Conservation (phyloP, 352 stramenopile species). For the Pythium volutum region DNA sequence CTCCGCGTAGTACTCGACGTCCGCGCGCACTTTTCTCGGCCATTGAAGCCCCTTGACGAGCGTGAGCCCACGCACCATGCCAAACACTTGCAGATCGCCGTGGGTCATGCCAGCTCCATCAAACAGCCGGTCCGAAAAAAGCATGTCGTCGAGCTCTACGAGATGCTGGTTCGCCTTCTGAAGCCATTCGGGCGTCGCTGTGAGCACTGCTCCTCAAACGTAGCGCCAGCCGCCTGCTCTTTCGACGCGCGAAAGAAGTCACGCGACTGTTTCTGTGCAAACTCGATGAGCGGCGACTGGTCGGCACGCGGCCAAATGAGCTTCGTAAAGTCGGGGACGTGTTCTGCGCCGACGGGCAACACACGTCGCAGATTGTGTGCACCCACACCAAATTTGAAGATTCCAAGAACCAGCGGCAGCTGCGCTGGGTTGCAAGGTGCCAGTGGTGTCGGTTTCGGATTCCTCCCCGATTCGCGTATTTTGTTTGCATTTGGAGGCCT, state of each 20-base stretch:
- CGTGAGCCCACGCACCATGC: conserved; percentile 41
- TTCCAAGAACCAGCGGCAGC: too few relatives aligned
- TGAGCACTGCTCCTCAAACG: conserved; percentile 33
- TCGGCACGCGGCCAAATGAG: conserved; percentile 47
- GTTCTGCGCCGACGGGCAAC: too few relatives aligned
- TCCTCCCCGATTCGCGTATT: too few relatives aligned
- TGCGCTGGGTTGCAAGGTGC: too few relatives aligned
- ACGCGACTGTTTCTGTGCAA: conserved; percentile 38
- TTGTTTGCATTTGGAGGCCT: too few relatives aligned
- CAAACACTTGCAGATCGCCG: conserved; percentile 56
- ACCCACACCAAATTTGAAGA: too few relatives aligned
- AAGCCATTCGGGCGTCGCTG: conserved; percentile 29
- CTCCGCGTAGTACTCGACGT: conserved; percentile 46
- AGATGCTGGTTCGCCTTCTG: conserved; percentile 40
- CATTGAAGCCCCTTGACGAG: conserved; percentile 51
- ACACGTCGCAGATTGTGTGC: too few relatives aligned
- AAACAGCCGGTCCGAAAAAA: conserved; percentile 39
- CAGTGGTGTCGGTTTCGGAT: too few relatives aligned
- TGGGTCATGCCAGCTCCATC: conserved; percentile 44
- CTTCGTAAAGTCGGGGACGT: conserved; percentile 25
- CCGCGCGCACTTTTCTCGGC: conserved; percentile 43
- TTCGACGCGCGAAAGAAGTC: conserved; percentile 54
- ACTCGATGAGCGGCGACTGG: conserved; percentile 42
- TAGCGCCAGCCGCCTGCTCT: conserved; percentile 37
- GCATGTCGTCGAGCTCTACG: conserved; percentile 31